Evolutionary conservation across 371 early-diverging fungal genomes (phyloP), one percentile per base, ranked within the genome.

Genomic region (Mucor irregularis): DNA sequence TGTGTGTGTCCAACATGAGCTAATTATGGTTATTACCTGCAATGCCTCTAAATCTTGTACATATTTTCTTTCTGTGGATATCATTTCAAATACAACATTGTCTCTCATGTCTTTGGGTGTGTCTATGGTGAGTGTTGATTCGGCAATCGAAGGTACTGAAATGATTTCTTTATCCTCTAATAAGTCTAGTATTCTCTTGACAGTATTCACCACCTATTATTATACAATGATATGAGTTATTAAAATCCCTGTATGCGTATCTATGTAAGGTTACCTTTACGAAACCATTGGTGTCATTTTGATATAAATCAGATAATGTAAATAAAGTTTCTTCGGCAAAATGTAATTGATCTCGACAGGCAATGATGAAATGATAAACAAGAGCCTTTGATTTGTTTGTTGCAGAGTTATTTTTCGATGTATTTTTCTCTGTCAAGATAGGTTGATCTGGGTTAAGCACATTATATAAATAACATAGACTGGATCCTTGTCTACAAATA

Each of bases 221-320:
- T 40, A 26, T 31, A n/a, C n/a, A n/a, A n/a, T 48, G 22, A 31
- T 48, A 31, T 33, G 9, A 48, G 14, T 10, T 26, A 34, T 24
- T 22, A 53, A 45, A 28, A 40, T 21, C 16, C 16, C 6, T 40
- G 6, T 59, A 25, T 34, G 5, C 58, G 9, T n/a, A n/a, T n/a
- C n/a, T n/a, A n/a, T n/a, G n/a, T n/a, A n/a, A n/a, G n/a, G n/a
- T 38, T 78, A 96, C 97, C 86, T 94, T 97, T 50, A 96, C 91
- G 69, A 96, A 92, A 38, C 90, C 92, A 68, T 92, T 92, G 13
- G 96, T 97, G 69, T 98, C 95, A 59, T 97, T 94, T 62, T 90
- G 89, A 62, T 84, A 92, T 35, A 96, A 71, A 29, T 95, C 95
- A 1, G 85, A 74, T 42, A 96, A 87, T 21, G 92, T 83, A 58